Base-by-base conservation (phyloP, 805 yeast genomes). In the Starmerella khaoyaiensis region DNA sequence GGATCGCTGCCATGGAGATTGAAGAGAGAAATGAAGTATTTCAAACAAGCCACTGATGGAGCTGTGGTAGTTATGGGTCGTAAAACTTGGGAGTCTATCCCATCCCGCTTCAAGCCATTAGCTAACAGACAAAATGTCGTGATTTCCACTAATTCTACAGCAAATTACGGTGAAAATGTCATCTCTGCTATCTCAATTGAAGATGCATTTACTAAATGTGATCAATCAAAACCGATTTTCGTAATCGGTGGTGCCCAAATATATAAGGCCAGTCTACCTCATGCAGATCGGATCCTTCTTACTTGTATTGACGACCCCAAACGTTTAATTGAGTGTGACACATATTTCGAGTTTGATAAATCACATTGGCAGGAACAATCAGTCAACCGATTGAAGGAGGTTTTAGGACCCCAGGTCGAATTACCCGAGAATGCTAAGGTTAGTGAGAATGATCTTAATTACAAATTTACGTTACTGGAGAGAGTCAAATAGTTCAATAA, bases 11-110 rank as follows among this genome's bases (percentile, higher is more conserved):
- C 98, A 3, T 90, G 98, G 98, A 66, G 77, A 33, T 64, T 90
- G 21, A 67, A 73, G 38, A 67, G 76, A 35, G 98, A 90, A 56
- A 81, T 90, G 79, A 72, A 74, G 53, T 90, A 75, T 54, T 90
- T 90, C 63, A 69, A 71, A 44, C 71, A 72, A 40, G 76, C 82
- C 12, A 90, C 98, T 0, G 54, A 51, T 18, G 55, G 60, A n/a
- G 40, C 41, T 10, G 44, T 54, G 19, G 97, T 90, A 11, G 67
- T 90, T 3, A 90, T 90, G 98, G 98, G 98, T 11, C 68, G 96
- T 41, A 79, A 76, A 53, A 87, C 97, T 2, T 90, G 96, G 94
- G 90, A 84, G 22, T 80, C 94, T 6, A 86, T 90, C 22, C 97
- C 98, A 0, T 44, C 59, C 1, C 75, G 69, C 54, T 90, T 83